Percentiles rank a stretch among this genome's conserved stretches.
Conservation (phyloP, 78 protist genomes). For the Dictyostelium purpureum region DNA sequence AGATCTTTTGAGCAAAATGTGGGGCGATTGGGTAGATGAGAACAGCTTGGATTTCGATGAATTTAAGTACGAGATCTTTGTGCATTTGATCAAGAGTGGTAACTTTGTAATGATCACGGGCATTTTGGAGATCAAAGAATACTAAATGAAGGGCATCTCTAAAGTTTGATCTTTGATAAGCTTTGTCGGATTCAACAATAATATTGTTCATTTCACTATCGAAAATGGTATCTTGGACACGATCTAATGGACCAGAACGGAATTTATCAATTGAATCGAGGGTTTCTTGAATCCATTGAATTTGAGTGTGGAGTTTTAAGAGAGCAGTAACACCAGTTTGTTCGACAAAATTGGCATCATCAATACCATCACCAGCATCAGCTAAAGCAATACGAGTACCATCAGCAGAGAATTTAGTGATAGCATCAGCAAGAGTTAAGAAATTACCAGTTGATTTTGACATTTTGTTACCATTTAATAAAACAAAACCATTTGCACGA, state of each 20-base stretch:
- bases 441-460: slow-evolving; percentile 99
- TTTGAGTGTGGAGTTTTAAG: slow-evolving; percentile 91
- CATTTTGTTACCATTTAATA: slow-evolving; percentile 98
- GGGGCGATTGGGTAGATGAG: slow-evolving; percentile 97
- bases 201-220: slow-evolving; percentile 74
- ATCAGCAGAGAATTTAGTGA: slow-evolving; percentile 86
- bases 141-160: slow-evolving; percentile 93
- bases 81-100: slow-evolving; percentile 49
- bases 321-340: slow-evolving; percentile 90
- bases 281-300: slow-evolving; percentile 88
- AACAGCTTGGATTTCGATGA: slow-evolving; percentile 87
- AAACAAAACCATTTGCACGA: slow-evolving; percentile 96
- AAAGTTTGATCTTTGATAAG: slow-evolving; percentile 87
- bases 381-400: slow-evolving; percentile 98
- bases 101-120: slow-evolving; percentile 89
- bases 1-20: slow-evolving; percentile 96
- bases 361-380: slow-evolving; percentile 98
- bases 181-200: slow-evolving; percentile 60
- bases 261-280: slow-evolving; percentile 14
- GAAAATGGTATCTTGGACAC: slow-evolving; percentile 87
- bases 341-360: slow-evolving; percentile 98
- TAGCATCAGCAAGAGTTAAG: slow-evolving; percentile 89
- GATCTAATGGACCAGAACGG: slow-evolving; percentile 9
- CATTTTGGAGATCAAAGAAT: slow-evolving; percentile 90
- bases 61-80: slow-evolving; percentile 84